Percentiles rank a stretch among this genome's conserved stretches.
Conservation (phyloP, 208 protist species). For the Wallacemonas sp. region DNA sequence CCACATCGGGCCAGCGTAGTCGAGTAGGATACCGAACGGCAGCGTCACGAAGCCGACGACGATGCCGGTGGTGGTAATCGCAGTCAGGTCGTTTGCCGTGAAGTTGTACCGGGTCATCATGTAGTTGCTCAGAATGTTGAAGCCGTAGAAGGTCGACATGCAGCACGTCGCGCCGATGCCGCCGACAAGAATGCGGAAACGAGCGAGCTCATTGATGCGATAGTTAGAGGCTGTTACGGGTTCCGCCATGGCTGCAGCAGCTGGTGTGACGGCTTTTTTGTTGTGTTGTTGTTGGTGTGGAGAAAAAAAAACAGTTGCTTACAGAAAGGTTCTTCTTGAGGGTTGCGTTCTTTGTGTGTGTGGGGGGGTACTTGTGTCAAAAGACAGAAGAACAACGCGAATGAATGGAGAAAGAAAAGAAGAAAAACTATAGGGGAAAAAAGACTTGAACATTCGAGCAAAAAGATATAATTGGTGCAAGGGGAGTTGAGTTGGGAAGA, state of each 20-base stretch:
- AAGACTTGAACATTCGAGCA: no score
- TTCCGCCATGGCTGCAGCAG: slow-evolving; percentile 1
- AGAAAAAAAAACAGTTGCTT: no score
- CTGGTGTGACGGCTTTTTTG: no score
- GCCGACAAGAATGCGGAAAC: slow-evolving; percentile 49
- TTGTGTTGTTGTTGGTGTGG: no score
- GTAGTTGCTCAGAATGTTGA: slow-evolving; percentile 57
- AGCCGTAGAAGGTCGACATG: slow-evolving; percentile 54
- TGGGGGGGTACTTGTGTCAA: no score
- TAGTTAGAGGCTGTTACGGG: slow-evolving; percentile 24
- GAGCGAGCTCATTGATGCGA: slow-evolving; percentile 41
- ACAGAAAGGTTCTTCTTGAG: no score
- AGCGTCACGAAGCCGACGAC: slow-evolving; percentile 48
- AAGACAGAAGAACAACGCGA: no score
- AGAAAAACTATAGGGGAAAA: no score
- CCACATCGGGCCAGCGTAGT: slow-evolving; percentile 52
- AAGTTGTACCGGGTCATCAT: slow-evolving; percentile 40
- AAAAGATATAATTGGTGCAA: no score
- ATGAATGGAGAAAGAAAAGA: no score
- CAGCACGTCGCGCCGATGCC: slow-evolving; percentile 34
- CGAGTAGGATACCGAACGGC: slow-evolving; percentile 52
- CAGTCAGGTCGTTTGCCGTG: slow-evolving; percentile 38
- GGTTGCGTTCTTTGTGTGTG: no score
- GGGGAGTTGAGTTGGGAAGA: no score
- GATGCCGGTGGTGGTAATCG: slow-evolving; percentile 56